Percentiles rank a stretch among this genome's conserved stretches.
Evolutionary conservation across 345 rosid species (phyloP).

Genomic region (sweet orange (Citrus sinensis)): DVS_A1.0 CM039165.1:4660501-4661000

Average conservation of each 20-base stretch:
- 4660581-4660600: conserved; percentile 36
- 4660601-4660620: conserved; percentile 39
- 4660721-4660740: conserved; percentile 22
- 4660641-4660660: conserved; percentile 16
- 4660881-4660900: background rate
- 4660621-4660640: conserved; percentile 35
- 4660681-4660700: conserved; percentile 11
- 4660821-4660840: background rate
- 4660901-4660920: background rate
- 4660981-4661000: background rate
- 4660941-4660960: background rate
- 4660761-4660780: background rate
- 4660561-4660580: conserved; percentile 42
- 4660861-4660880: background rate
- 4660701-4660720: conserved; percentile 37
- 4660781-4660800: background rate
- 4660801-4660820: background rate
- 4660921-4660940: background rate
- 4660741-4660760: conserved; percentile 1
- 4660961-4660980: background rate
- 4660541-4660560: conserved; percentile 19
- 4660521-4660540: conserved; percentile 8
- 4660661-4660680: background rate
- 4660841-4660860: background rate
- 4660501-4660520: background rate